Evolutionary conservation across 2,329 filamentous ascomycete species (phyloP).

Genomic region (Aspergillus sergii): DNA sequence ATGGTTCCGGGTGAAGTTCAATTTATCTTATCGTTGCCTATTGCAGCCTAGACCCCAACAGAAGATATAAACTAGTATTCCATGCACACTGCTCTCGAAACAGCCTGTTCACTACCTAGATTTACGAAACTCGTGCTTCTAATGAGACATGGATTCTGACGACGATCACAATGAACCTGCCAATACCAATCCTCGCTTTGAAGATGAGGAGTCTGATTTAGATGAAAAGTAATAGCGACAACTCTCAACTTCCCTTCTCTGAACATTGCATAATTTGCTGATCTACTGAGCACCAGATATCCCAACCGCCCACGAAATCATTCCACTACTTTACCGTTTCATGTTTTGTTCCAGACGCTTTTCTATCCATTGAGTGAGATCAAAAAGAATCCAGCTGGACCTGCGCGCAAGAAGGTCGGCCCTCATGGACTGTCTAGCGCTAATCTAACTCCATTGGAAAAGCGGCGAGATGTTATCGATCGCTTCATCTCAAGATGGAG

Average conservation of each 20-base stretch:
- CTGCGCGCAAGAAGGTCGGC: constrained; percentile 61
- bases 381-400: constrained; percentile 68
- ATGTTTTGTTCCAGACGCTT: constrained; percentile 72
- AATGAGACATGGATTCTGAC: constrained; percentile 33
- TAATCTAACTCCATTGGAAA: constrained; percentile 72
- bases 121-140: background rate
- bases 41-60: constrained; percentile 26
- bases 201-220: constrained; percentile 28
- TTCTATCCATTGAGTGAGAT: constrained; percentile 82
- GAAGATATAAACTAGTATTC: background rate
- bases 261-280: constrained; percentile 12
- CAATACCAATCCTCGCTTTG: constrained; percentile 12
- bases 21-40: constrained; percentile 29
- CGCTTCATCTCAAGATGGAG: constrained; percentile 87
- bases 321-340: constrained; percentile 77
- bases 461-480: constrained; percentile 77
- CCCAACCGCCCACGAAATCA: constrained; percentile 82
- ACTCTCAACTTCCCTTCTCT: background rate
- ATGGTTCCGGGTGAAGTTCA: constrained; percentile 6
- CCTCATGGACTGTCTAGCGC: constrained; percentile 52
- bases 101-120: background rate
- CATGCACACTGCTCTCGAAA: background rate
- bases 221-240: constrained; percentile 33
- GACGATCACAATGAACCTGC: constrained; percentile 20
- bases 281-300: constrained; percentile 56